Evolutionary conservation across 2,329 filamentous ascomycete species (phyloP).

Genomic region (Thelonectria blattea): DNA sequence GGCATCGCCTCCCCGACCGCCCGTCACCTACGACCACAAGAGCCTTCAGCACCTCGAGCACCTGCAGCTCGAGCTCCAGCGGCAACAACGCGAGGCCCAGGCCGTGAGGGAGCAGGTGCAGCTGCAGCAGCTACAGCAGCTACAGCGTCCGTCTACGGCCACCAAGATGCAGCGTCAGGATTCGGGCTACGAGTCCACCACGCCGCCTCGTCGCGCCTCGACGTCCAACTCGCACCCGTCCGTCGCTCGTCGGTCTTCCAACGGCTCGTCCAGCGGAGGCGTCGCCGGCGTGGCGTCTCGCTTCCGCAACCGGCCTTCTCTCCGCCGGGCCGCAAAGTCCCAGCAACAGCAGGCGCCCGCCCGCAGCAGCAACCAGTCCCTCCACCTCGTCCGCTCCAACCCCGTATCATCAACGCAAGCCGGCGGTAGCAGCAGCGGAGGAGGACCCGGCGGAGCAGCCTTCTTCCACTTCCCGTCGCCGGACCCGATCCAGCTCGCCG

Average conservation of each 20-base stretch:
- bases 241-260: slow-evolving; percentile 44
- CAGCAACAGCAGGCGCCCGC: slow-evolving; percentile 33
- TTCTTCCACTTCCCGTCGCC: slow-evolving; percentile 59
- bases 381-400: slow-evolving; percentile 43
- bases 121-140: too few relatives aligned
- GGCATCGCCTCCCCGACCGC: slow-evolving; percentile 37
- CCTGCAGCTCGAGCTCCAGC: slow-evolving; percentile 31
- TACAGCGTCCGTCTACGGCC: slow-evolving; percentile 38
- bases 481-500: slow-evolving; percentile 44
- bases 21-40: slow-evolving; percentile 32
- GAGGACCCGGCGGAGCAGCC: slow-evolving; percentile 36
- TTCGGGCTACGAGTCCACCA: slow-evolving; percentile 63
- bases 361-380: slow-evolving; percentile 43
- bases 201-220: slow-evolving; percentile 46
- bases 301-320: slow-evolving; percentile 48
- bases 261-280: slow-evolving; percentile 36
- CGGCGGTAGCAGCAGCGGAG: too few relatives aligned
- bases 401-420: slow-evolving; percentile 24
- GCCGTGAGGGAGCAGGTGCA: slow-evolving; percentile 31
- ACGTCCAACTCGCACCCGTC: slow-evolving; percentile 41
- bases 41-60: slow-evolving; percentile 31
- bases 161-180: slow-evolving; percentile 60
- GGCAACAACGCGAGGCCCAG: slow-evolving; percentile 28
- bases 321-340: slow-evolving; percentile 50
- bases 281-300: slow-evolving; percentile 36